Evolutionary conservation across 2,329 filamentous ascomycete genomes (phyloP), one percentile per base, ranked within the genome.

Genomic region (Xylaria sp.): DNA sequence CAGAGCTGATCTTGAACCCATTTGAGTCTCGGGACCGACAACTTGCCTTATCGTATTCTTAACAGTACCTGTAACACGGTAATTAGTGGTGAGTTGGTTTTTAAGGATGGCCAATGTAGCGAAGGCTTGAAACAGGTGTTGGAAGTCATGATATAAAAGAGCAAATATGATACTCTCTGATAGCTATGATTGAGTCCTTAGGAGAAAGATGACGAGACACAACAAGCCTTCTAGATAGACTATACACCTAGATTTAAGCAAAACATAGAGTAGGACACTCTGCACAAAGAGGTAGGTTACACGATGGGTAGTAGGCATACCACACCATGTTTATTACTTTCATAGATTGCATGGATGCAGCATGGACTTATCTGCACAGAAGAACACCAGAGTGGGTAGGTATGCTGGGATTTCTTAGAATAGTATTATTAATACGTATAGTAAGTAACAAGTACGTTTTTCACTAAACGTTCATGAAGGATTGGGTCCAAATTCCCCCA

Each of bases 1-100:
- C 44, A 21, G n/a, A 54, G 65, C 51, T 23, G 65, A 67, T 67
- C 60, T 63, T 55, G 40, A 21, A 59, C 54, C 25, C 21, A 4
- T 37, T 29, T 48, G 29, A 50, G 23, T 2, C 40, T 60, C 57
- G 47, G 53, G 42, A 29, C 59, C 65, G 54, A 63, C 35, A 53
- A 16, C 59, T 8, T 54, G 51, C 44, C 58, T n/a, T 23, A 48
- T 37, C 25, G 18, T 44, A n/a, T 44, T n/a, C 16, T 44, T 44
- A 18, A 44, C 40, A 18, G 13, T 44, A 44, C 40, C 13, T 48
- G 23, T 23, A 48, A 3, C 44, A n/a, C 32, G 16, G 37, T 5
- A 40, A 8, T n/a, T n/a, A 13, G 25, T 25, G 12, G 29, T 48
- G 8, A 23, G 25, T 29, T 27, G 23, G 58, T 8, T 12, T 25